Evolutionary conservation across 371 early-diverging fungal genomes (phyloP), one percentile per base, ranked within the genome.

Genomic region (Mortierella polycephala): DNA sequence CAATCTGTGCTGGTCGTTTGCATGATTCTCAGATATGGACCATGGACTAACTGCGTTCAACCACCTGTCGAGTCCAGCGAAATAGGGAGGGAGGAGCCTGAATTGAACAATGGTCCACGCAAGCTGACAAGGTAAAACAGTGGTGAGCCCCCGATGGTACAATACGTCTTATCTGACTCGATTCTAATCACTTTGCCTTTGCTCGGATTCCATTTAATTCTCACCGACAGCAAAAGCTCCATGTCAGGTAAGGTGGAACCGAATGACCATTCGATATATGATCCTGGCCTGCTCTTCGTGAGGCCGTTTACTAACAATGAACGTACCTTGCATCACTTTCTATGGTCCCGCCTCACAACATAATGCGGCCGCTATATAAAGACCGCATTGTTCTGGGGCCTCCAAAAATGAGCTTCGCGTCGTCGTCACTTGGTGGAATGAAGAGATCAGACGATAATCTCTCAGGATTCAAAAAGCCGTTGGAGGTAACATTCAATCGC

Each of bases 401-500:
- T 42, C 86, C 87, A 37, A 89, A 89, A 64, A 86, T 87, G 63
- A 87, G 84, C 55, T 89, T 89, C 82, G 85, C 86, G 14, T 87
- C 89, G 11, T 85, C 86, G 9, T 71, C 83, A 30, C 75, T 85
- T 60, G 85, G 84, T 20, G 87, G 87, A 47, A 54, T 87, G 50
- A 88, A 86, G 67, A 82, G 81, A 54, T 66, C 83, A n/a, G 85
- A 85, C 8, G 86, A 86, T 23, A 53, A 64, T 18, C 64, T 67
- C 49, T 63, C 71, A 41, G 71, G 71, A 49, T 64, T 71, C 49
- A 76, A 76, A 47, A 70, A 71, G 46, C 39, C 76, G 13, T 14
- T 70, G 20, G 76, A 76, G 55, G 76, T 67, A 49, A 60, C 65
- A 11, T 16, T 21, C 8, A 23, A 14, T 37, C 14, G 40, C 14